Evolutionary conservation across 495 filamentous ascomycete species (phyloP), one percentile per base, ranked within the genome.

Genomic region (Aspergillus homomorphus): DNA sequence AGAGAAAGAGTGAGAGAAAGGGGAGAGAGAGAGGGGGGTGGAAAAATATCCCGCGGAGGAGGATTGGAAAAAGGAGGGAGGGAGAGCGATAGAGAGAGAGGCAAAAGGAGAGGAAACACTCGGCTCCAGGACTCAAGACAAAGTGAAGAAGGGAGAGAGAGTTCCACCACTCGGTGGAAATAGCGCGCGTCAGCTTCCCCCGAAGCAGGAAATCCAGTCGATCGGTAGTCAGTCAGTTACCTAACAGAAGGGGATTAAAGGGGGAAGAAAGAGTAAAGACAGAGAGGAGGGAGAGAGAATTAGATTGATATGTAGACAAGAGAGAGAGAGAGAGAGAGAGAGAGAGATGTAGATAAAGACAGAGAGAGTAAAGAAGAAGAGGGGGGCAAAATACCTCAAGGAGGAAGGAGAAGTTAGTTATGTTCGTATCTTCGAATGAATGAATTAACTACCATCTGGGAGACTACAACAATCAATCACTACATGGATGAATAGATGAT

Each of bases 41-140:
- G 23, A 53, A 42, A 24, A 55, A 48, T 58, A 46, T 58, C 54
- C 58, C 54, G 60, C 53, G 54, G 55, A 60, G 41, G 53, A 33
- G 45, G 54, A 30, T 49, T 30, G 4, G 26, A 30, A 58, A 33
- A 46, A 33, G 56, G 44, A 52, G 24, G 14, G 41, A 55, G 15
- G 30, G 52, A 45, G 30, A 51, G 22, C 14, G 55, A 16, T 18
- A 30, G 52, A 26, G 1, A 30, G 43, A 44, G 41, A 54, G 12
- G 6, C 33, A 38, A 38, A 28, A 28, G 26, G 26, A 28, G 26
- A 28, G 22, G 44, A 45, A 45, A 50, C 20, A 50, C 46, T 9
- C 15, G 46, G 21, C 15, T 15, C 20, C 21, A 26, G 1, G 46
- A 26, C 21, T 6, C 12, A 12, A 24, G 46, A 15, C 19, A 7